A percentile compares a stretch with the other conserved stretches of the same genome.
Conservation (phyloP, 352 stramenopile genomes). For the Phytopythium sindhum region DNA sequence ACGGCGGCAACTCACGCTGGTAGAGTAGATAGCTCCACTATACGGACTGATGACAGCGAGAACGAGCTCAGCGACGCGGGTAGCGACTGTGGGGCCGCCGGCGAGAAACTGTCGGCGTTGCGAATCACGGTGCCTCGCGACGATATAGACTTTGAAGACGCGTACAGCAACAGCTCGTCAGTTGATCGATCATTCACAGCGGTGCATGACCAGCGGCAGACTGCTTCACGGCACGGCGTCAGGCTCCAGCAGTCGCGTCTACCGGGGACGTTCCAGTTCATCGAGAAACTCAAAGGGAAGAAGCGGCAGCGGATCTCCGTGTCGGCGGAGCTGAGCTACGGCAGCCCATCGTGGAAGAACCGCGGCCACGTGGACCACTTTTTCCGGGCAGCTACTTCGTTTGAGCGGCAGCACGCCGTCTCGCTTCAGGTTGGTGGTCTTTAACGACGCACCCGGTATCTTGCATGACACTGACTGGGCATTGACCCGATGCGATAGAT, state of each 20-base stretch:
- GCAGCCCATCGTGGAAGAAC: conserved; percentile 49
- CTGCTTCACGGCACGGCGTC: not conserved
- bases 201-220: not conserved
- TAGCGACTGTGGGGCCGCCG: not conserved
- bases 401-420: conserved; percentile 50
- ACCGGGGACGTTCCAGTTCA: conserved; percentile 52
- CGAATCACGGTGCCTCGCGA: not conserved
- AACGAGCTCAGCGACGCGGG: not conserved
- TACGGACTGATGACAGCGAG: not conserved
- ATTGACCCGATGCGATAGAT: conserved; percentile 17
- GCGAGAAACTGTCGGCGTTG: conserved; percentile 1
- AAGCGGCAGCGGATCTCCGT: conserved; percentile 41
- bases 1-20: not conserved
- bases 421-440: conserved; percentile 41
- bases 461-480: conserved; percentile 6
- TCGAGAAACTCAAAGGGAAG: conserved; percentile 60
- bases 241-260: conserved; percentile 19
- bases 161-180: not conserved
- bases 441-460: not conserved
- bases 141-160: not conserved
- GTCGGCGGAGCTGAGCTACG: conserved; percentile 38
- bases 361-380: conserved; percentile 57
- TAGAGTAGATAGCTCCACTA: not conserved
- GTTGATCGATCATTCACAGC: not conserved
- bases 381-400: conserved; percentile 41